phyloP scores from a whole-genome alignment of 257 asterid species.

The Ligustrum vulgare region DNA sequence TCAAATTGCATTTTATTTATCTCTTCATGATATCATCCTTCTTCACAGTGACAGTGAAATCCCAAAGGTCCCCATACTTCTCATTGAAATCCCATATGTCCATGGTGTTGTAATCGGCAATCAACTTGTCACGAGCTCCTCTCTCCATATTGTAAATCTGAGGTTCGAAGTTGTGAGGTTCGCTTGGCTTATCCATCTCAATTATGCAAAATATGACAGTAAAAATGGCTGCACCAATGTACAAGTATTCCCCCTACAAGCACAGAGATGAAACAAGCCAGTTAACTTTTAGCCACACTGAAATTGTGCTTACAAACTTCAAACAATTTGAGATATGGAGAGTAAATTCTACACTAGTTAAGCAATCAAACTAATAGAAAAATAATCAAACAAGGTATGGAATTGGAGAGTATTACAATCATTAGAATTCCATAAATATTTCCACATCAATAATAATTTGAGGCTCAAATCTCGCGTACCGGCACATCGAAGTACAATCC shows the following conservation, averaged over 20 bases:
- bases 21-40: constrained; percentile 64
- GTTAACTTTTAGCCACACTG: not conserved
- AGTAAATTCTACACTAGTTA: not conserved
- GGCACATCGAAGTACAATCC: constrained; percentile 76
- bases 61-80: constrained; percentile 86
- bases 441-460: not conserved
- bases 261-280: not conserved
- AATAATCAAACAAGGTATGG: not conserved
- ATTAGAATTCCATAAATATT: not conserved
- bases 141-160: constrained; percentile 88
- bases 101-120: constrained; percentile 83
- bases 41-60: constrained; percentile 71
- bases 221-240: constrained; percentile 77
- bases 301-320: not conserved
- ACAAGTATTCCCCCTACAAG: constrained; percentile 79
- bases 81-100: constrained; percentile 89
- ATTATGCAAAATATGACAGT: constrained; percentile 61
- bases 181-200: constrained; percentile 90
- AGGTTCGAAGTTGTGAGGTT: constrained; percentile 88
- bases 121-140: constrained; percentile 83
- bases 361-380: not conserved
- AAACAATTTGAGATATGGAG: not conserved
- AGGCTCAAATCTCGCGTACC: constrained; percentile 31
- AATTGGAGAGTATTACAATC: not conserved
- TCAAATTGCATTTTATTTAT: constrained; percentile 13